A percentile compares a stretch with the other conserved stretches of the same genome.
These are phyloP conservation scores for Paecilomyces variotii DNA, from an alignment of 2,329 filamentous ascomycete species.

Conservation along the genomic window DNA sequence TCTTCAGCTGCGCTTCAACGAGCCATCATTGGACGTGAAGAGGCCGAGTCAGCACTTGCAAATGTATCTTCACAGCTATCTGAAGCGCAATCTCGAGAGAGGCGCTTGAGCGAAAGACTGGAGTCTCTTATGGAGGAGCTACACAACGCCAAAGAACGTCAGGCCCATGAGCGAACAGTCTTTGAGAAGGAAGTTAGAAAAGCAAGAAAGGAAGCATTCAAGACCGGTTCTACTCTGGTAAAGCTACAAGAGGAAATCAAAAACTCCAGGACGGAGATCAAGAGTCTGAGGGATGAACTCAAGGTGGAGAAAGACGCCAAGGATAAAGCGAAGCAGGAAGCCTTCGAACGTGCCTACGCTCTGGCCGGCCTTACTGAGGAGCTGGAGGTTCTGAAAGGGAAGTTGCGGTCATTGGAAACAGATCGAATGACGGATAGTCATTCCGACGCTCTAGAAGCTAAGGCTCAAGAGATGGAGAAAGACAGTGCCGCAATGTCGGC, in stretches of 20 bases:
- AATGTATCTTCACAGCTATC: constrained; percentile 28
- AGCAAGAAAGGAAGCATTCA: constrained; percentile 51
- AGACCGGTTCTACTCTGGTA: constrained; percentile 46
- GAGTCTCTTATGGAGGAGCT: constrained; percentile 45
- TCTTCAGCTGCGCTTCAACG: constrained; percentile 35
- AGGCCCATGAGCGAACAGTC: constrained; percentile 38
- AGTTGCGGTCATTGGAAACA: constrained; percentile 30
- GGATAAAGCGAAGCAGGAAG: constrained; percentile 39
- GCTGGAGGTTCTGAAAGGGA: constrained; percentile 34
- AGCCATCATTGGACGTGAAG: constrained; percentile 39
- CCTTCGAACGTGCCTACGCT: constrained; percentile 40
- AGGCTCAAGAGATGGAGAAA: constrained; percentile 21
- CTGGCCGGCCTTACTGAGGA: constrained; percentile 39
- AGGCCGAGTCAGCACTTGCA: constrained; percentile 34
- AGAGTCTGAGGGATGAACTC: constrained; percentile 46
- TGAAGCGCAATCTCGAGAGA: constrained; percentile 36
- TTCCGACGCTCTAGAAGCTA: constrained; percentile 22
- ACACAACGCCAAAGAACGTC: constrained; percentile 43
- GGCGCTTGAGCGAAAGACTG: constrained; percentile 37
- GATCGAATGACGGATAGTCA: constrained; percentile 17
- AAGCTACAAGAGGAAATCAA: constrained; percentile 47
- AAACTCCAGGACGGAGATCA: constrained; percentile 36
- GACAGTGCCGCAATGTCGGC: constrained; percentile 17
- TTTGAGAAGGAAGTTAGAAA: constrained; percentile 52
- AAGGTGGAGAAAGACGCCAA: constrained; percentile 40